phyloP scores from a whole-genome alignment of 2,329 filamentous ascomycete species.

The Coleophoma eucalyptorum region DNA sequence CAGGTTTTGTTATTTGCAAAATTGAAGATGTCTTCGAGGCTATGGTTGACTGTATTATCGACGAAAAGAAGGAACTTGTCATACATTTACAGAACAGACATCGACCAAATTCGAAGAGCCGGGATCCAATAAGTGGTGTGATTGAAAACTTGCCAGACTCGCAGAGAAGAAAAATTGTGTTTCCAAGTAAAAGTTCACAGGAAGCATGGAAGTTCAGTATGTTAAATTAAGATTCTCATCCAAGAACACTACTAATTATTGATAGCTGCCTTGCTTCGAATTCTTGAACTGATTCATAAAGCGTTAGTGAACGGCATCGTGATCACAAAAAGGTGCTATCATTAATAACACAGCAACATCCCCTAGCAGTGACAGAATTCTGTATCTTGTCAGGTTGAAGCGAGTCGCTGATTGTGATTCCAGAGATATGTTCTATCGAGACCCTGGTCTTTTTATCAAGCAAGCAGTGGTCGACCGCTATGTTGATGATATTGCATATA shows the following conservation, averaged over 20 bases:
- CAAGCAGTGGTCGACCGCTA: slow-evolving; percentile 68
- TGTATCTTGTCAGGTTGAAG: no score
- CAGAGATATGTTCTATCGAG: slow-evolving; percentile 78
- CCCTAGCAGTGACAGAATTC: no score
- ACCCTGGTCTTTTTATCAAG: slow-evolving; percentile 66
- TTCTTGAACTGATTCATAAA: slow-evolving; percentile 57
- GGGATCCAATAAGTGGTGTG: background rate
- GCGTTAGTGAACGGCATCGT: slow-evolving; percentile 50
- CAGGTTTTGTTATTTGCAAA: slow-evolving; percentile 37
- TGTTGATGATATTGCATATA: slow-evolving; percentile 71
- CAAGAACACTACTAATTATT: slow-evolving; percentile 5
- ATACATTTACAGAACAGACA: slow-evolving; percentile 41
- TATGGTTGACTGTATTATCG: slow-evolving; percentile 43
- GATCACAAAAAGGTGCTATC: slow-evolving; percentile 56
- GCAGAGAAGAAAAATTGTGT: slow-evolving; percentile 24
- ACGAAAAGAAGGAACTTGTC: slow-evolving; percentile 38
- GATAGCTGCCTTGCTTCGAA: slow-evolving; percentile 51
- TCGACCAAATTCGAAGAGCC: slow-evolving; percentile 2
- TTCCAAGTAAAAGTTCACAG: slow-evolving; percentile 42
- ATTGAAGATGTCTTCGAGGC: slow-evolving; percentile 53
- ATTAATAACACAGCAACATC: no score
- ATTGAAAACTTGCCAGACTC: background rate
- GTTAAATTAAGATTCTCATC: slow-evolving; percentile 16
- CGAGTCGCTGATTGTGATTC: background rate
- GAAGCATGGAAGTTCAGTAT: slow-evolving; percentile 52